Evolutionary conservation across 345 rosid genomes (phyloP).

Genomic region (Dimocarpus longan): DNA sequence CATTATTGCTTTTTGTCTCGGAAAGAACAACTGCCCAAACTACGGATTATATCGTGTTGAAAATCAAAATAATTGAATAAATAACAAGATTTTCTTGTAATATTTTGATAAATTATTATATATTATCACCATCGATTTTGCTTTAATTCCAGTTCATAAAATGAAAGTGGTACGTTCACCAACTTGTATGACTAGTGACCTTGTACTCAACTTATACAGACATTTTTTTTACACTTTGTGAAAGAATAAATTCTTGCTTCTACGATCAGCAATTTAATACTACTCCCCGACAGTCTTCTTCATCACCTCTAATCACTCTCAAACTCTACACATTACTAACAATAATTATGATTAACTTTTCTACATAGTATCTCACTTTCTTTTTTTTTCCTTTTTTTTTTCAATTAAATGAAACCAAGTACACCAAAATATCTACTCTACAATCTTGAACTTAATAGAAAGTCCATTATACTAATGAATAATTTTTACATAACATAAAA

Average conservation of each 20-base stretch:
- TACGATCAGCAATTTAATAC: slow-evolving; percentile 1
- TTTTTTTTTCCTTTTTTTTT: too few species aligned
- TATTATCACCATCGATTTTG: neutral
- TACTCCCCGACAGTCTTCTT: neutral
- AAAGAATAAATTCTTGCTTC: slow-evolving; percentile 2
- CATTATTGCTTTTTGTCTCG: slow-evolving; percentile 3
- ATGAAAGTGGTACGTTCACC: neutral
- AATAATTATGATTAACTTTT: neutral
- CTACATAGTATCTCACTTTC: neutral
- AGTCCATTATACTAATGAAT: too few species aligned
- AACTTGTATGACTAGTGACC: slow-evolving; percentile 3
- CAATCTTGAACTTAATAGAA: too few species aligned
- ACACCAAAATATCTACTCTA: neutral
- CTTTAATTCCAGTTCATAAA: neutral
- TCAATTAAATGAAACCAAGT: neutral
- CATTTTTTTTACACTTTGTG: too few species aligned
- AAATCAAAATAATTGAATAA: neutral
- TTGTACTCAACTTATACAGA: neutral
- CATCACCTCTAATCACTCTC: neutral
- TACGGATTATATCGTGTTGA: neutral
- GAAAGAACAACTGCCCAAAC: neutral
- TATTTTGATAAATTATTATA: too few species aligned
- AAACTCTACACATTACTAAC: neutral
- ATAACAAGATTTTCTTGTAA: too few species aligned
- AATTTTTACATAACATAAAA: too few species aligned